Evolutionary conservation across 257 asterid species (phyloP), one percentile per base, ranked within the genome.

Genomic region (Scutellaria minor): DNA sequence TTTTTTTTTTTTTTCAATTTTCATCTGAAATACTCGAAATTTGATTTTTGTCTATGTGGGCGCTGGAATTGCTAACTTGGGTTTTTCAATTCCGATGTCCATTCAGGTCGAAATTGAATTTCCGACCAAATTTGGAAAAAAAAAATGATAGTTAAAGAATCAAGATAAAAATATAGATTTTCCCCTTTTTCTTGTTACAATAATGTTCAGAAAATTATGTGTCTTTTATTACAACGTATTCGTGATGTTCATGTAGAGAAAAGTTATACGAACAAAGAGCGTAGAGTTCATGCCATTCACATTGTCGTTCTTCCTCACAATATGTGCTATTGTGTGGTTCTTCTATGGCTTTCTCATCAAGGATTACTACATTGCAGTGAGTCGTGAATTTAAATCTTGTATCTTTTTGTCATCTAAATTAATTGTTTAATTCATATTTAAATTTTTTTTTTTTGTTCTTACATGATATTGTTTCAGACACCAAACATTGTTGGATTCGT

Each of bases 281-380:
- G 97, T 90, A 0, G 96, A 90, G 66, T 93, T 76, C 75, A 85
- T 93, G 98, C 98, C 98, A 6, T 76, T 90, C 37, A 44, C 83
- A 1, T 85, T 93, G 7, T 90, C 98, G 0, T 64, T 89, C 71
- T 89, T 81, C 86, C 97, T 93, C 75, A 89, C 98, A 1, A 20
- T 89, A 0, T 86, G 95, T 24, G 91, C 96, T 0, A 74, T 89
- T n/a, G 83, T 89, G 54, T 90, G 97, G 97, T 88, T 93, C 77
- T 83, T 85, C 75, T 93, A 90, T 31, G 98, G 98, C 13, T 70
- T 85, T 15, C 61, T 89, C 51, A 86, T 87, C 59, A 62, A 59
- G 6, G 98, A 93, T 74, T 89, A 64, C 75, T 93, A 77, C 76
- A 78, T 93, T 5, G 96, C 97, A 5, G 98, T 93, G 68, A 86